These are phyloP conservation scores for Alloteropsis semialata DNA, from an alignment of 176 grass and related monocot genomes.

Conservation along the genomic window DNA sequence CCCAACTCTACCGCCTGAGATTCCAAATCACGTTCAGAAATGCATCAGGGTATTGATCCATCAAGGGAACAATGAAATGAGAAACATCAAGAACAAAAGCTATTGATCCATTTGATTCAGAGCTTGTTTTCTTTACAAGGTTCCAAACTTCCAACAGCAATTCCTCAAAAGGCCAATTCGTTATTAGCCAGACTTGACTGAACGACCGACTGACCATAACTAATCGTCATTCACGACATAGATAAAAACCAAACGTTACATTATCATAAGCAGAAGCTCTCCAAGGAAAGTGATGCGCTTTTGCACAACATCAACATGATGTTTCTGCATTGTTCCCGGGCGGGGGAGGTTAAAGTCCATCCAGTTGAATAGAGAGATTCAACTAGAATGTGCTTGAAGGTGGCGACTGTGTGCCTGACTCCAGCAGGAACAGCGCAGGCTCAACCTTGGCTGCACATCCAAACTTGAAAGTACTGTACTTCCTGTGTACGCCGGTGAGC, in stretches of 20 bases:
- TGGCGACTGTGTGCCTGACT: neutral
- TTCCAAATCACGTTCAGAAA: neutral
- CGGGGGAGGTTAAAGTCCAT: slow-evolving; percentile 25
- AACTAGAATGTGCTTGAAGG: slow-evolving; percentile 6
- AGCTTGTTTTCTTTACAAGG: slow-evolving; percentile 21
- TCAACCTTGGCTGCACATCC: slow-evolving; percentile 62
- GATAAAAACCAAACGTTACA: neutral
- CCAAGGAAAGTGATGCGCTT: slow-evolving; percentile 36
- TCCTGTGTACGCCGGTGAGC: slow-evolving; percentile 67
- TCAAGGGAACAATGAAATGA: neutral
- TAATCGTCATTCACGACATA: slow-evolving; percentile 4
- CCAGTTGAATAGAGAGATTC: slow-evolving; percentile 38
- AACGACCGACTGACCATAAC: neutral
- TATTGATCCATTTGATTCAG: neutral
- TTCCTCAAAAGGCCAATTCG: neutral
- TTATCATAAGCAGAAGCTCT: neutral
- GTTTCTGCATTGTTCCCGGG: slow-evolving; percentile 33
- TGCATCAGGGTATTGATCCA: neutral
- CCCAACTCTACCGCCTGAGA: neutral
- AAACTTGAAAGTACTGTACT: slow-evolving; percentile 71
- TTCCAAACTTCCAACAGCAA: slow-evolving; percentile 15
- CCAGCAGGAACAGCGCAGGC: slow-evolving; percentile 64
- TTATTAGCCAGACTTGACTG: slow-evolving; percentile 18
- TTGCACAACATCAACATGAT: slow-evolving; percentile 39
- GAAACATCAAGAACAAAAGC: neutral